phyloP scores from a whole-genome alignment of 2,329 filamentous ascomycete genomes.

The Ophiocordyceps polyrhachis-furcata region DNA sequence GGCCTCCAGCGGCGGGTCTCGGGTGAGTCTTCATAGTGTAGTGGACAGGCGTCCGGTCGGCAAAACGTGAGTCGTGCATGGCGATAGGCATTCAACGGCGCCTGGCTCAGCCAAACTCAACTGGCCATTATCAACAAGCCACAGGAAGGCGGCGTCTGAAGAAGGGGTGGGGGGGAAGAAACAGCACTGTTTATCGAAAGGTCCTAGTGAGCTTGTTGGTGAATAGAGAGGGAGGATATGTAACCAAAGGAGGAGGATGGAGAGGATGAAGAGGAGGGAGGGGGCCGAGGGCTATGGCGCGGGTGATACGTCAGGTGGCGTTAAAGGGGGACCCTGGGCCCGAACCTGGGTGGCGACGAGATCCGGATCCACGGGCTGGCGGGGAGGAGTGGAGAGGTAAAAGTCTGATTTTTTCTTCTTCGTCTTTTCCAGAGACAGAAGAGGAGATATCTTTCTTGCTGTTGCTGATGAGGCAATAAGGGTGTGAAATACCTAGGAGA shows the following conservation, averaged over 20 bases:
- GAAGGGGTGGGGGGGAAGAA: not conserved
- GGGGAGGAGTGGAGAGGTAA: not conserved
- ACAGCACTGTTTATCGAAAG: too few species aligned
- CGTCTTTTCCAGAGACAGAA: not conserved
- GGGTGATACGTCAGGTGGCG: conserved; percentile 2
- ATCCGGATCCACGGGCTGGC: conserved; percentile 2
- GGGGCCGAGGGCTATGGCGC: not conserved
- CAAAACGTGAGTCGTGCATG: conserved; percentile 16
- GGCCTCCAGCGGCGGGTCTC: conserved; percentile 11
- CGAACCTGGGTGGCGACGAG: conserved; percentile 2
- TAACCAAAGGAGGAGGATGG: not conserved
- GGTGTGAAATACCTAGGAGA: not conserved
- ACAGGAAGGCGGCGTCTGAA: not conserved
- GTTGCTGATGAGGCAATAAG: not conserved
- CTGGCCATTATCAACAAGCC: not conserved
- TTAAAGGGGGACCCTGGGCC: conserved; percentile 1
- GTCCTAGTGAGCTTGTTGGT: too few species aligned
- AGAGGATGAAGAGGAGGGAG: not conserved
- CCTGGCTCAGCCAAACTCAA: not conserved
- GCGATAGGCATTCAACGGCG: conserved; percentile 1
- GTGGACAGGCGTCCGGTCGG: conserved; percentile 18
- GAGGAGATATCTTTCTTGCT: not conserved
- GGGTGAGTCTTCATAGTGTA: conserved; percentile 28
- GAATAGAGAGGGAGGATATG: too few species aligned
- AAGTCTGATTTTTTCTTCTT: not conserved